Percentiles rank a stretch among this genome's conserved stretches.
These are phyloP conservation scores for Parsonsia alboflavescens DNA, from an alignment of 257 asterid species.

Conservation along the genomic window DNA sequence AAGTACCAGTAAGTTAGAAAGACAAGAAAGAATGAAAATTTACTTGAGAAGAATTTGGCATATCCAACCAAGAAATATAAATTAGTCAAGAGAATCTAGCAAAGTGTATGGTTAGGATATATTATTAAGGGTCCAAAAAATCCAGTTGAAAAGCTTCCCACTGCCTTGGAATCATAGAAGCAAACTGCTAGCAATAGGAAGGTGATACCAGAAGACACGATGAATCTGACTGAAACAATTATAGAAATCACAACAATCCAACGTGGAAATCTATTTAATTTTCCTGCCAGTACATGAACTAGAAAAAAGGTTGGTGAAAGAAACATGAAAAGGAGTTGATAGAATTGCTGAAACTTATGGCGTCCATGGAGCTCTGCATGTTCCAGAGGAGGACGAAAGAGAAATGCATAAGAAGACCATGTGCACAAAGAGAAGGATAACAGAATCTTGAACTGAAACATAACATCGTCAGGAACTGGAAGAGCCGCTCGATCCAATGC, in stretches of 20 bases:
- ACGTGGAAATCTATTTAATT: neutral
- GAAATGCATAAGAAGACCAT: slow-evolving; percentile 12
- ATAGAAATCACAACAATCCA: neutral
- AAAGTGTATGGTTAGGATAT: slow-evolving; percentile 9
- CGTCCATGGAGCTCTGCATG: neutral
- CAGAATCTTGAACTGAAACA: neutral
- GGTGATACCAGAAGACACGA: neutral
- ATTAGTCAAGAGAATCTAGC: slow-evolving; percentile 1
- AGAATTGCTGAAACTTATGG: slow-evolving; percentile 7
- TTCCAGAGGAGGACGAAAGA: slow-evolving; percentile 7
- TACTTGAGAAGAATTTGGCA: neutral
- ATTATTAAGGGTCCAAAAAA: neutral
- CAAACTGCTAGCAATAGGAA: neutral
- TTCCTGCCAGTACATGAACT: neutral
- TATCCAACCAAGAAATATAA: slow-evolving; percentile 2
- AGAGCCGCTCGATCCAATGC: neutral
- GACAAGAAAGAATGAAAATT: neutral
- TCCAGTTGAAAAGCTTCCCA: neutral
- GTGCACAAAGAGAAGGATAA: neutral
- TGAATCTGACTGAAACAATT: neutral
- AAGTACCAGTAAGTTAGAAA: neutral
- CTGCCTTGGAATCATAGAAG: slow-evolving; percentile 1
- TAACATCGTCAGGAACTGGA: neutral
- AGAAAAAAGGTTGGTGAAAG: neutral
- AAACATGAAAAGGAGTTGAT: neutral